Percentiles rank a stretch among this genome's conserved stretches.
These are phyloP conservation scores for Hypomyces perniciosus DNA, from an alignment of 2,329 filamentous ascomycete genomes.

Conservation along the genomic window DNA sequence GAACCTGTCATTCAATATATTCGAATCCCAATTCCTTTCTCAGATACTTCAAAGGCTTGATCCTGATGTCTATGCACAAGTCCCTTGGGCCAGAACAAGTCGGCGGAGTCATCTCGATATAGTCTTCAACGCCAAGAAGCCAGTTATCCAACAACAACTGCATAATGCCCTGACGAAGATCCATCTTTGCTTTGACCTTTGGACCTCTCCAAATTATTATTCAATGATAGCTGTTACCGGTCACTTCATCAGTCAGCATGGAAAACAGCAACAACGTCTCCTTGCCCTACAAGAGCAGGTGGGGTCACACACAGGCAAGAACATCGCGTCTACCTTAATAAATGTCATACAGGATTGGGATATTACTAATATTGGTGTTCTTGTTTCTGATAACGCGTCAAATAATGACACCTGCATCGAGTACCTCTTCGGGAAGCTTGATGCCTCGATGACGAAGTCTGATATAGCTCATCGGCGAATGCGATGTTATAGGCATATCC, in stretches of 20 bases:
- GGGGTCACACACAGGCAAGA: neutral
- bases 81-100: too few relatives aligned
- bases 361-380: neutral
- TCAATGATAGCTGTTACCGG: neutral
- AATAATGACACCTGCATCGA: too few relatives aligned
- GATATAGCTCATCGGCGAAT: too few relatives aligned
- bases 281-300: neutral
- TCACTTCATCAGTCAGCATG: neutral
- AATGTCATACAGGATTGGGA: neutral
- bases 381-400: neutral
- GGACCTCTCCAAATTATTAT: neutral
- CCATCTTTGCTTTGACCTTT: constrained; percentile 1
- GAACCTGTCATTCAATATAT: too few relatives aligned
- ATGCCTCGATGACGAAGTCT: too few relatives aligned
- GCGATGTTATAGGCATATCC: constrained; percentile 1
- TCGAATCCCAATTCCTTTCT: too few relatives aligned
- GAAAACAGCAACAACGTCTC: neutral
- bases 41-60: too few relatives aligned
- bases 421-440: too few relatives aligned
- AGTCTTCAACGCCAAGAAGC: neutral
- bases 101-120: too few relatives aligned
- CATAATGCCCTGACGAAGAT: neutral
- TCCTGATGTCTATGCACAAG: too few relatives aligned
- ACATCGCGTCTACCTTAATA: neutral
- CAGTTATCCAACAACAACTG: neutral